Conservation (phyloP, 163 green algal genomes). For the Volvox carteri region DNA sequence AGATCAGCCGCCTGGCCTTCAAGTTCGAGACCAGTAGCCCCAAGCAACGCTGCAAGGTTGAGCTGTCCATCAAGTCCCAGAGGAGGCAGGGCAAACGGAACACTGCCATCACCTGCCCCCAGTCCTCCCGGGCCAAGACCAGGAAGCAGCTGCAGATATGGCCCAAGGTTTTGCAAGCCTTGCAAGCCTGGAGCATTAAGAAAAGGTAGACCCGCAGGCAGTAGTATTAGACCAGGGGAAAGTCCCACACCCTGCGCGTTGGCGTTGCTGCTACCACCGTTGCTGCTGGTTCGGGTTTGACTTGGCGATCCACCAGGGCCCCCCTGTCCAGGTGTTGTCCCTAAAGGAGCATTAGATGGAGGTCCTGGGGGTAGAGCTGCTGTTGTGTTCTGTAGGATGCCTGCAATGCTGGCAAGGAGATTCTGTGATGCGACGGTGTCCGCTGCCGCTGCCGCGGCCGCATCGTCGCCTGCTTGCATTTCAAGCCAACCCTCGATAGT, state of each 20-base stretch:
- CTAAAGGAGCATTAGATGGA: background rate
- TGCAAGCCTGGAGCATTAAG: constrained; percentile 13
- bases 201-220: constrained; percentile 16
- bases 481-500: background rate
- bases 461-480: constrained; percentile 29
- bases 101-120: background rate
- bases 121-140: background rate
- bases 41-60: constrained; percentile 44
- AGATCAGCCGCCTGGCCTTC: constrained; percentile 17
- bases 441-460: background rate
- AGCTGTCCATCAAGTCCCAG: background rate
- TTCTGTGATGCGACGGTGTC: constrained; percentile 30
- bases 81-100: background rate
- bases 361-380: constrained; percentile 34
- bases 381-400: constrained; percentile 20
- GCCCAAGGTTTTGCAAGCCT: constrained; percentile 17
- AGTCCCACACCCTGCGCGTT: background rate
- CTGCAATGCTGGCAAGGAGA: constrained; percentile 10
- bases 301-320: constrained; percentile 18
- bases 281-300: constrained; percentile 1
- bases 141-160: constrained; percentile 22
- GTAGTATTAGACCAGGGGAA: constrained; percentile 21
- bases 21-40: background rate
- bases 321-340: background rate
- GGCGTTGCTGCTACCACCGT: constrained; percentile 14